phyloP scores from a whole-genome alignment of 345 rosid species.

The Brassica juncea region DNA sequence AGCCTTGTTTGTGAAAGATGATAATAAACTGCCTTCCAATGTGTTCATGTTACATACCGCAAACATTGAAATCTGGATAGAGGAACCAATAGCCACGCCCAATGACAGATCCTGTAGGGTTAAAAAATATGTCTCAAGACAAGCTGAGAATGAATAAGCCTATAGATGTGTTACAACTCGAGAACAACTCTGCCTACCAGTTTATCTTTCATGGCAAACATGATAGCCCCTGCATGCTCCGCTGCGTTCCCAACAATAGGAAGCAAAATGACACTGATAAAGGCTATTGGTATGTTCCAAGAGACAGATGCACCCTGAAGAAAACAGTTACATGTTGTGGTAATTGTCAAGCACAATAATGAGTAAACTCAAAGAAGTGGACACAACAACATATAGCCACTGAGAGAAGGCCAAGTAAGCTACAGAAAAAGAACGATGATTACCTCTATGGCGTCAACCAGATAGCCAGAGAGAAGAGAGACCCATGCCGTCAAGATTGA shows the following conservation, averaged over 20 bases:
- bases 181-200: constrained; percentile 54
- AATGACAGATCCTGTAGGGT: constrained; percentile 77
- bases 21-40: constrained; percentile 14
- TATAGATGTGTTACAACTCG: constrained; percentile 21
- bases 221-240: constrained; percentile 93
- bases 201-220: constrained; percentile 99
- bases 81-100: constrained; percentile 99
- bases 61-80: constrained; percentile 95
- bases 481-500: not conserved
- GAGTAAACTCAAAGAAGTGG: too few species aligned
- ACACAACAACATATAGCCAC: too few species aligned
- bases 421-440: not conserved
- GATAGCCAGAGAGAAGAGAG: not conserved
- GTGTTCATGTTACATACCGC: constrained; percentile 56
- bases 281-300: constrained; percentile 81
- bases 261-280: constrained; percentile 91
- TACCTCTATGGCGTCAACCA: not conserved
- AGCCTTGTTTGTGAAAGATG: constrained; percentile 11
- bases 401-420: not conserved
- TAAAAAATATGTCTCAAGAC: constrained; percentile 7
- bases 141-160: not conserved
- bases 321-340: not conserved
- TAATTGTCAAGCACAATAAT: too few species aligned
- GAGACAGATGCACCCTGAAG: constrained; percentile 76
- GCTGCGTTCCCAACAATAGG: constrained; percentile 99